Evolutionary conservation across 2,329 filamentous ascomycete species (phyloP).

Genomic region (Epichloe typhina): DNA sequence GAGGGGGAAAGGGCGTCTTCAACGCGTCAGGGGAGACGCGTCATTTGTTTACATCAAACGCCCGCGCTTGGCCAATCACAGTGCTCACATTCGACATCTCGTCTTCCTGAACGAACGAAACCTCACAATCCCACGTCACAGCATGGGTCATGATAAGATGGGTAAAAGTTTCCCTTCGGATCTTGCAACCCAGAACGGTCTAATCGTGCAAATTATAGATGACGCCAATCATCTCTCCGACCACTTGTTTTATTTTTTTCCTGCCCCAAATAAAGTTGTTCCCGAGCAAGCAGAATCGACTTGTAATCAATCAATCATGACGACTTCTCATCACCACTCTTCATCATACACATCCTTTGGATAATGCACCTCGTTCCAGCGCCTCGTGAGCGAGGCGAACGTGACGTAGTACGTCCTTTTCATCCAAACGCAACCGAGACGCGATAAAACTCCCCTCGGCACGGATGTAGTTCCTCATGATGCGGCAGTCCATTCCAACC

Average conservation of each 20-base stretch:
- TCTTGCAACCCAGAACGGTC: too few relatives aligned
- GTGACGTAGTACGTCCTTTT: background rate
- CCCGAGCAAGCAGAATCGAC: too few relatives aligned
- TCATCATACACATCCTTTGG: background rate
- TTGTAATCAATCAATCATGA: background rate
- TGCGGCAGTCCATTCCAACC: background rate
- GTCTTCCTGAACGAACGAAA: background rate
- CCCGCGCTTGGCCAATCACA: constrained; percentile 1
- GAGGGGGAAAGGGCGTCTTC: background rate
- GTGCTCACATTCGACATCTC: background rate
- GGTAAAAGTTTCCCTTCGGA: too few relatives aligned
- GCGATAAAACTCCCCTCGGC: background rate
- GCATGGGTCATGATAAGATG: background rate
- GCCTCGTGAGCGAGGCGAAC: background rate
- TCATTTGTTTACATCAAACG: constrained; percentile 6
- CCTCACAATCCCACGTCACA: background rate
- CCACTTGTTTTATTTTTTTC: too few relatives aligned
- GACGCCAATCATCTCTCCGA: too few relatives aligned
- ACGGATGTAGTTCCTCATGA: background rate
- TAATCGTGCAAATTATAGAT: too few relatives aligned
- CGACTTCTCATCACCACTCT: background rate
- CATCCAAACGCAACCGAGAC: background rate
- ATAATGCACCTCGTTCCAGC: background rate
- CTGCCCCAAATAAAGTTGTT: too few relatives aligned
- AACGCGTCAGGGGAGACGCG: constrained; percentile 3